Conservation (phyloP, 148 eudicot genomes). For the Bassia scoparia region DNA sequence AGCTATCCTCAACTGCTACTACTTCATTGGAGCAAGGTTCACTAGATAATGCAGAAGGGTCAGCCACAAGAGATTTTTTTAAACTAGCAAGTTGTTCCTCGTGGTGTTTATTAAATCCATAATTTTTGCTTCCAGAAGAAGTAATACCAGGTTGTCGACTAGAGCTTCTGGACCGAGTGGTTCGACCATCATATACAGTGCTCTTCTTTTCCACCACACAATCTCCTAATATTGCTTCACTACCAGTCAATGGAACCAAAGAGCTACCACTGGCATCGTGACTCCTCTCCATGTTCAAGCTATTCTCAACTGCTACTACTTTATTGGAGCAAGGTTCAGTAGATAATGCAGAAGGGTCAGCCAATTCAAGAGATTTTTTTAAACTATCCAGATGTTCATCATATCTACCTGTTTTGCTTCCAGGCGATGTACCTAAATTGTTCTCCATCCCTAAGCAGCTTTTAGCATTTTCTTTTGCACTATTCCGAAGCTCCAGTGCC, state of each 20-base stretch:
- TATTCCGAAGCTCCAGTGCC: slow-evolving; percentile 74
- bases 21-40: slow-evolving; percentile 1
- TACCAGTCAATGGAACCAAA: slow-evolving; percentile 11
- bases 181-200: slow-evolving; percentile 17
- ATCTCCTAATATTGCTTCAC: slow-evolving; percentile 13
- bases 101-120: background rate
- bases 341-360: slow-evolving; percentile 16
- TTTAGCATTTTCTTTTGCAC: slow-evolving; percentile 47
- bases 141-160: background rate
- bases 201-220: slow-evolving; percentile 18
- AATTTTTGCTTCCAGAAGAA: slow-evolving; percentile 15
- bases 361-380: slow-evolving; percentile 5
- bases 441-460: slow-evolving; percentile 33
- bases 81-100: slow-evolving; percentile 20
- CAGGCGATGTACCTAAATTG: slow-evolving; percentile 20
- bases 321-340: background rate
- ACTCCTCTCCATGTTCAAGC: slow-evolving; percentile 19
- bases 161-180: background rate
- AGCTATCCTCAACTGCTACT: slow-evolving; percentile 16
- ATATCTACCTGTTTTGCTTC: background rate
- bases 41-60: slow-evolving; percentile 13
- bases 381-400: slow-evolving; percentile 20
- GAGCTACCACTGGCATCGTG: slow-evolving; percentile 11
- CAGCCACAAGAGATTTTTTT: background rate
- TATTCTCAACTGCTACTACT: slow-evolving; percentile 15